Evolutionary conservation across 2,329 filamentous ascomycete species (phyloP).

Genomic region (Phialocephala sp.): DNA sequence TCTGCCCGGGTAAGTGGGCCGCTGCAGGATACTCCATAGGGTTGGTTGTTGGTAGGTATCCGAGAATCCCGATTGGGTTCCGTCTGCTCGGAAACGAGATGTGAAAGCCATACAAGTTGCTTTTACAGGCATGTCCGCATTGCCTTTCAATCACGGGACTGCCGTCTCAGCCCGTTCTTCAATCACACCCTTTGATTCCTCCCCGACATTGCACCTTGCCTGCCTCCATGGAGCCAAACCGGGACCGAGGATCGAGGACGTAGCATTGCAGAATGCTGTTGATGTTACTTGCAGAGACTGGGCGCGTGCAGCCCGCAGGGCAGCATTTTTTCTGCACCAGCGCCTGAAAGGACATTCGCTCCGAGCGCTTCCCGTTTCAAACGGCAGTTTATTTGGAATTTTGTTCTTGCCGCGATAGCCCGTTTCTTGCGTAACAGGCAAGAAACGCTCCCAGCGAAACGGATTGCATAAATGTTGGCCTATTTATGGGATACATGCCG

Average conservation of each 20-base stretch:
- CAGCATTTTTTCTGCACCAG: neutral
- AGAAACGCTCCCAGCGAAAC: neutral
- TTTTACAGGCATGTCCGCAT: neutral
- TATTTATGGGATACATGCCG: slow-evolving; percentile 9
- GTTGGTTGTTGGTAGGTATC: neutral
- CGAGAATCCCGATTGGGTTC: neutral
- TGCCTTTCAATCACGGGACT: neutral
- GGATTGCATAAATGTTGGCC: neutral
- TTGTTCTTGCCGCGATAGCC: neutral
- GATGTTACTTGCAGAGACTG: neutral
- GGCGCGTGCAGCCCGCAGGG: neutral
- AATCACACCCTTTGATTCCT: neutral
- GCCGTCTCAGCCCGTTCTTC: neutral
- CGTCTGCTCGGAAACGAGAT: neutral
- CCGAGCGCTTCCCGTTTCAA: neutral
- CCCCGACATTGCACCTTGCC: neutral
- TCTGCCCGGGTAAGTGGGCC: neutral
- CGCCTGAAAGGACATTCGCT: neutral
- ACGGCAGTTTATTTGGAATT: neutral
- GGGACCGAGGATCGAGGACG: neutral
- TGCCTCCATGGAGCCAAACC: neutral
- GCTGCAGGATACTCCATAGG: slow-evolving; percentile 1
- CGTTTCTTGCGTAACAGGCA: neutral
- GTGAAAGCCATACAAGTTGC: slow-evolving; percentile 4
- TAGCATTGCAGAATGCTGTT: neutral